Evolutionary conservation across 2,329 filamentous ascomycete species (phyloP).

Genomic region (Trichoderma gracile): DNA sequence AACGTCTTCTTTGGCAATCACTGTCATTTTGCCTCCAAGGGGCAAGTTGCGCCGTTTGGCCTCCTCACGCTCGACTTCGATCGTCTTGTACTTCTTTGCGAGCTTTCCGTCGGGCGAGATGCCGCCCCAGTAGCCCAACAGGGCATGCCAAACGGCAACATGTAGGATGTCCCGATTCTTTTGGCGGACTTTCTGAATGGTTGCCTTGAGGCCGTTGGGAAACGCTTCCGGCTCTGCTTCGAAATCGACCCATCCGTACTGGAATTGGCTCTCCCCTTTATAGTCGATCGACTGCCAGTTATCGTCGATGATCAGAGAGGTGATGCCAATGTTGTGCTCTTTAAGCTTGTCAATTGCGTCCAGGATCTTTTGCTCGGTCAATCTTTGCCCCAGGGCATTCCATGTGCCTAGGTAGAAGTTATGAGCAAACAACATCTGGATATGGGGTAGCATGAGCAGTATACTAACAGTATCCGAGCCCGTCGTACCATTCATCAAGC

Average conservation of each 20-base stretch:
- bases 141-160: slow-evolving; percentile 91
- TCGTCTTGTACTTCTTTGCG: slow-evolving; percentile 75
- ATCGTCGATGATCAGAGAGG: slow-evolving; percentile 91
- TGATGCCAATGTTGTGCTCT: slow-evolving; percentile 71
- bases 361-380: slow-evolving; percentile 79
- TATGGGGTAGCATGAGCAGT: not conserved
- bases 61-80: slow-evolving; percentile 56
- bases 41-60: slow-evolving; percentile 49
- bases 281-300: slow-evolving; percentile 83
- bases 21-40: slow-evolving; percentile 65
- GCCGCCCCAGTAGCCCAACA: slow-evolving; percentile 89
- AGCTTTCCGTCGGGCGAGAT: slow-evolving; percentile 74
- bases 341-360: slow-evolving; percentile 71
- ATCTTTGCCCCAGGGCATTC: slow-evolving; percentile 83
- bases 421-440: not conserved
- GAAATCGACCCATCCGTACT: slow-evolving; percentile 74
- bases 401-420: slow-evolving; percentile 66
- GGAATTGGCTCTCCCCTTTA: slow-evolving; percentile 52
- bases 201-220: slow-evolving; percentile 73
- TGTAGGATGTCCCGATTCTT: slow-evolving; percentile 73
- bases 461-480: slow-evolving; percentile 77
- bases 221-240: slow-evolving; percentile 82
- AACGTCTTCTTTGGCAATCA: slow-evolving; percentile 74
- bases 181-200: slow-evolving; percentile 67
- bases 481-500: slow-evolving; percentile 89